Conservation (phyloP, 768 basidiomycete genomes). For the Mycena venus region DNA sequence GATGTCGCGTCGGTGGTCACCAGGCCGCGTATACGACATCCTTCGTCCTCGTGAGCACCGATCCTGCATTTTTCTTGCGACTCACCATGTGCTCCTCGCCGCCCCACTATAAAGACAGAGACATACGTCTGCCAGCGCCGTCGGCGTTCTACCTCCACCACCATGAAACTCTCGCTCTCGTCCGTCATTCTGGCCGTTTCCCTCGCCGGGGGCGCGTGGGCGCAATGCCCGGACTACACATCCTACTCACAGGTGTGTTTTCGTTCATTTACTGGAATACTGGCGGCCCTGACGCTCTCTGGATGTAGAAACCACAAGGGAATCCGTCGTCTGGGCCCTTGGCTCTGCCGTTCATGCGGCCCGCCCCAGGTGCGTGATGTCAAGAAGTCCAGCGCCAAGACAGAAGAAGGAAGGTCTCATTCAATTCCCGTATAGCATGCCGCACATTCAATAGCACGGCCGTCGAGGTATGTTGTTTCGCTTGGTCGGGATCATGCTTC, state of each 20-base stretch:
- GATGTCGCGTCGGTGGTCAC: neutral
- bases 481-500: neutral
- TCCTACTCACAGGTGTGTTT: conserved; percentile 19
- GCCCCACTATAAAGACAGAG: neutral
- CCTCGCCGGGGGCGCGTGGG: conserved; percentile 36
- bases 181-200: conserved; percentile 3
- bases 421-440: conserved; percentile 58
- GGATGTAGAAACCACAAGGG: conserved; percentile 75
- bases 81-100: neutral
- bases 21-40: neutral
- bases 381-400: neutral
- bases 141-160: neutral
- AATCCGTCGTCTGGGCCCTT: conserved; percentile 71
- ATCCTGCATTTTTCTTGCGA: neutral
- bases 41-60: neutral
- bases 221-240: conserved; percentile 63
- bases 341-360: conserved; percentile 80
- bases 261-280: neutral
- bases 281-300: neutral
- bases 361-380: conserved; percentile 40
- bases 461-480: conserved; percentile 67
- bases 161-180: conserved; percentile 16
- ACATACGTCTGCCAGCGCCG: neutral
- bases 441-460: conserved; percentile 83
- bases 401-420: neutral